These are phyloP conservation scores for Debaryomyces tyrocola DNA, from an alignment of 805 yeast genomes.

Conservation along the genomic window DNA sequence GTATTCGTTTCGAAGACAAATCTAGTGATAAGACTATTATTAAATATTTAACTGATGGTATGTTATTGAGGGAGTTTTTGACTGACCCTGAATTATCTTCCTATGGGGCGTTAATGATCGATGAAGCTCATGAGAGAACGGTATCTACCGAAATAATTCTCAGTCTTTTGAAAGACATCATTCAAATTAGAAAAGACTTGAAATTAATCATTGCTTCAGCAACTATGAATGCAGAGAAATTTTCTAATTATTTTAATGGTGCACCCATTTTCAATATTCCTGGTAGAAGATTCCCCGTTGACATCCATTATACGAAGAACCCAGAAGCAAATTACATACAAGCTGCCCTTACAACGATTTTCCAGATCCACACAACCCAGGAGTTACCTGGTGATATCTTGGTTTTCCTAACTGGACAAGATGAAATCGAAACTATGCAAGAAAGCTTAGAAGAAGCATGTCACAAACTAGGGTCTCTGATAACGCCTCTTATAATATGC, in stretches of 20 bases:
- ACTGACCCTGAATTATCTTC: constrained; percentile 66
- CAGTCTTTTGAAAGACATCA: constrained; percentile 75
- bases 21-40: constrained; percentile 64
- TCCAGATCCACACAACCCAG: constrained; percentile 74
- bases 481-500: constrained; percentile 66
- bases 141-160: constrained; percentile 83
- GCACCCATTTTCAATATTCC: constrained; percentile 91
- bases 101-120: constrained; percentile 87
- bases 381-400: constrained; percentile 80
- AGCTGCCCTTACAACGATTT: constrained; percentile 84
- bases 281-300: constrained; percentile 92
- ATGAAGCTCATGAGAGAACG: constrained; percentile 97
- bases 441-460: constrained; percentile 69
- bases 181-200: constrained; percentile 63
- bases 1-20: constrained; percentile 82
- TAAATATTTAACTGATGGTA: constrained; percentile 96
- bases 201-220: constrained; percentile 87
- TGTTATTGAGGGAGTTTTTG: constrained; percentile 81
- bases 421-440: constrained; percentile 84
- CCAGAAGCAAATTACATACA: constrained; percentile 91
- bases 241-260: constrained; percentile 73
- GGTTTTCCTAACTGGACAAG: constrained; percentile 94
- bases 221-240: constrained; percentile 86
- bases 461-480: constrained; percentile 56
- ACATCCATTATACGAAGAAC: constrained; percentile 73